phyloP scores from a whole-genome alignment of 345 rosid genomes.

The Noccaea caerulescens region DNA sequence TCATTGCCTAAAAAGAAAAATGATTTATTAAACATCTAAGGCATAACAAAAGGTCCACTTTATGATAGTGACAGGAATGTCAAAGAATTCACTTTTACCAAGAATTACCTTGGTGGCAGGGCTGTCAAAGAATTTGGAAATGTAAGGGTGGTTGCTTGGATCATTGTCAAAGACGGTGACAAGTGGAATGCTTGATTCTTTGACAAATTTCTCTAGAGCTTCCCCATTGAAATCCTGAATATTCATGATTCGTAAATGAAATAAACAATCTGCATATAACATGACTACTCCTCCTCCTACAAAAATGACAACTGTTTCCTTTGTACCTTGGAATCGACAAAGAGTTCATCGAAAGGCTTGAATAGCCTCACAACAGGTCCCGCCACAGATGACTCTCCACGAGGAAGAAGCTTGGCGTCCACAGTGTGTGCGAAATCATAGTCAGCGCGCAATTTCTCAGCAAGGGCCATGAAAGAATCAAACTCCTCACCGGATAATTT shows the following conservation, averaged over 20 bases:
- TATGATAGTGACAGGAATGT: conserved; percentile 13
- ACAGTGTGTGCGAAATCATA: conserved; percentile 85
- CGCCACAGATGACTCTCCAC: conserved; percentile 78
- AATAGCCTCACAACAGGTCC: conserved; percentile 90
- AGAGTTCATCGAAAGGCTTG: conserved; percentile 94
- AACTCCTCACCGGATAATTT: conserved; percentile 85
- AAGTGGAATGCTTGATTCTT: conserved; percentile 67
- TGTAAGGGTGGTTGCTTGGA: conserved; percentile 74
- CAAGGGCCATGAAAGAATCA: conserved; percentile 68
- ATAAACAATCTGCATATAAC: conserved; percentile 10
- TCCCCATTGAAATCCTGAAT: conserved; percentile 73
- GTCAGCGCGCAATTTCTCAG: conserved; percentile 85
- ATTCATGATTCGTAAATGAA: conserved; percentile 21
- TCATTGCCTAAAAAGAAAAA: conserved; percentile 66
- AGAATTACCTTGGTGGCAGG: conserved; percentile 67
- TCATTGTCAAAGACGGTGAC: conserved; percentile 79
- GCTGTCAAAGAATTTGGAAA: conserved; percentile 68
- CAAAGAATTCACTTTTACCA: conserved; percentile 51
- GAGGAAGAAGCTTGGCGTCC: conserved; percentile 89
- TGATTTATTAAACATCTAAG: not conserved
- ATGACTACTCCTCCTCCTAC: not conserved
- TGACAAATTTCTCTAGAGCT: conserved; percentile 81
- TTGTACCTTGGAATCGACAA: conserved; percentile 77
- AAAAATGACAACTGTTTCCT: not conserved
- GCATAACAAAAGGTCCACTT: conserved; percentile 25